Percentiles rank a stretch among this genome's conserved stretches.
phyloP scores from a whole-genome alignment of 1,139 yeast species.

The Magnusiomyces ingens region DNA sequence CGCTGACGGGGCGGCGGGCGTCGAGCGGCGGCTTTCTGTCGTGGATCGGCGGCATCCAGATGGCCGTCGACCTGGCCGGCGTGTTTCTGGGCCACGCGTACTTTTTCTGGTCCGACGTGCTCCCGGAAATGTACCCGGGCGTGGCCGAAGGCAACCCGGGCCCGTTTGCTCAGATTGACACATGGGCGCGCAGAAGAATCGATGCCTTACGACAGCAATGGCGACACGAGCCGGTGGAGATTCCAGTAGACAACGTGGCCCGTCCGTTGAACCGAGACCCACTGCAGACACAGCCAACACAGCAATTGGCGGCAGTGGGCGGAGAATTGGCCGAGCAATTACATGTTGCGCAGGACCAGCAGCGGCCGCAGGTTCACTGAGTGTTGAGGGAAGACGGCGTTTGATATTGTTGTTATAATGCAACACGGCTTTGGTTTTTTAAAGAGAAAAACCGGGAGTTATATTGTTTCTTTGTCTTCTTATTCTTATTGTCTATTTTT shows the following conservation, averaged over 20 bases:
- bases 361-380: conserved; percentile 5
- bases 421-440: no score
- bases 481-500: neutral
- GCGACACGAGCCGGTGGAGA: conserved; percentile 7
- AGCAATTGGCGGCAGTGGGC: neutral
- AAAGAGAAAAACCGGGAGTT: neutral
- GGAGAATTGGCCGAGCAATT: conserved; percentile 4
- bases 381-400: no score
- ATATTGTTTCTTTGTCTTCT: neutral
- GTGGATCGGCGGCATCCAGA: neutral
- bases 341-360: conserved; percentile 9
- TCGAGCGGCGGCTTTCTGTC: conserved; percentile 13
- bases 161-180: conserved; percentile 34
- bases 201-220: conserved; percentile 6
- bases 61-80: conserved; percentile 31
- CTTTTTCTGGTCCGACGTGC: conserved; percentile 40
- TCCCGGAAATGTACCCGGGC: conserved; percentile 32
- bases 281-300: no score
- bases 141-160: conserved; percentile 26
- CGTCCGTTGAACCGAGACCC: neutral
- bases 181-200: conserved; percentile 22
- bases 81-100: conserved; percentile 40
- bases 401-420: no score
- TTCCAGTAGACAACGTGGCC: conserved; percentile 2
- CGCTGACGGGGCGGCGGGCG: conserved; percentile 17